These are phyloP conservation scores for Heliosperma pusillum DNA, from an alignment of 148 eudicot genomes.

Conservation along the genomic window DNA sequence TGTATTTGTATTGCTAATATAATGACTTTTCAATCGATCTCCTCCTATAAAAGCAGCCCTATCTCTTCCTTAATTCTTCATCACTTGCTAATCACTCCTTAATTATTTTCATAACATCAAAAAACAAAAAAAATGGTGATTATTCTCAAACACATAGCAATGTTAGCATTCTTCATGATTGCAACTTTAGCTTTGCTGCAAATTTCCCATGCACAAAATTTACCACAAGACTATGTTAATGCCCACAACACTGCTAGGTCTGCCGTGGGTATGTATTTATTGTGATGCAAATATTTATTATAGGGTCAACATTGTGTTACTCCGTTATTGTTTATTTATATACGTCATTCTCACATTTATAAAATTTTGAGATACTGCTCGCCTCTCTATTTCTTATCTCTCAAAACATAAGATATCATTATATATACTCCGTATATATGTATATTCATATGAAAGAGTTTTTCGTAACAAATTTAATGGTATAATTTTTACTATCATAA, in stretches of 20 bases:
- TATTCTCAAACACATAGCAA: not conserved
- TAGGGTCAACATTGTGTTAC: too few relatives aligned
- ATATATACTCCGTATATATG: too few relatives aligned
- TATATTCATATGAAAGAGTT: too few relatives aligned
- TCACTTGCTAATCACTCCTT: not conserved
- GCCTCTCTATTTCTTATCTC: too few relatives aligned
- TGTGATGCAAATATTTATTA: too few relatives aligned
- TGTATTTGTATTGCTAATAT: too few relatives aligned
- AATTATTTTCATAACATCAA: not conserved
- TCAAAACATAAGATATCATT: too few relatives aligned
- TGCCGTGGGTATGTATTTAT: conserved; percentile 22
- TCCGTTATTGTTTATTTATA: too few relatives aligned
- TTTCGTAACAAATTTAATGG: too few relatives aligned
- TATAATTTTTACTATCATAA: too few relatives aligned
- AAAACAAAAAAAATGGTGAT: not conserved
- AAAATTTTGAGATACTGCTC: too few relatives aligned
- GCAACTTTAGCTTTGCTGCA: not conserved
- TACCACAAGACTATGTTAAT: conserved; percentile 29
- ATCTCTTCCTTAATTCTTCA: not conserved
- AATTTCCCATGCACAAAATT: conserved; percentile 32
- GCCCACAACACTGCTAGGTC: conserved; percentile 38
- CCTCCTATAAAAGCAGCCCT: conserved; percentile 6
- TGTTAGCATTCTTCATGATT: not conserved
- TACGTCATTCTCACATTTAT: too few relatives aligned
- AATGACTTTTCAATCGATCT: not conserved